Base-by-base conservation (phyloP, 192 early-diverging fungal genomes). In the Coemansia erecta region DNA sequence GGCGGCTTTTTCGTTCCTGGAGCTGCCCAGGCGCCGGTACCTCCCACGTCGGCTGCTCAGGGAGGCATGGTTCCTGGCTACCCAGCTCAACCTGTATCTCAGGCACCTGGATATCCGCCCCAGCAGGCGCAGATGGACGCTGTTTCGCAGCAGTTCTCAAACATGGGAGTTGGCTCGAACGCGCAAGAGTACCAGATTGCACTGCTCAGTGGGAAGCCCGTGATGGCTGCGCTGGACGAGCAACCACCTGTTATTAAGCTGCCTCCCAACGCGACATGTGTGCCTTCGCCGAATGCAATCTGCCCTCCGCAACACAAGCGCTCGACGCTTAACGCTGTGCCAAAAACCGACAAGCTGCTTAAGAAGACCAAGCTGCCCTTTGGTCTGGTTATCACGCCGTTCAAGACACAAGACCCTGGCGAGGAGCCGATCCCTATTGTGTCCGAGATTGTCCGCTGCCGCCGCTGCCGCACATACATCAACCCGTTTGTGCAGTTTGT, bases 401-500 rank as follows among this genome's bases (percentile, higher is more conserved):
- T 80, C 55, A 67, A 71, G 41, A 53, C 66, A 1, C 64, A 58
- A 17, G 69, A 63, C 53, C 52, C 43, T 13, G 68, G 68, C 45
- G 75, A 87, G 70, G 85, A 84, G 15, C 83, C 87, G 46, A 88
- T 98, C 1, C 94, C 94, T 3, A 88, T 95, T 0, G 86, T 95
- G 23, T 84, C 89, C n/a, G 90, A 95, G 55, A 95, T 98, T 80
- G 92, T 94, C 55, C 86, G 96, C 28, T 98, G 96, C 77, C 83
- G 95, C 28, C 81, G 94, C 21, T 98, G 96, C 77, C 83, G 96
- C 58, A 90, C 92, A 4, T 98, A 98, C 63, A 93, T 98, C 69
- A 97, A 98, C 58, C 96, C 96, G 21, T 98, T 90, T 75, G 90
- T 98, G 8, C 87, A 86, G 43, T 98, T 97, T 84, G 87, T 92